These are phyloP conservation scores for Pisolithus tinctorius DNA, from an alignment of 768 basidiomycete species.

Conservation along the genomic window DNA sequence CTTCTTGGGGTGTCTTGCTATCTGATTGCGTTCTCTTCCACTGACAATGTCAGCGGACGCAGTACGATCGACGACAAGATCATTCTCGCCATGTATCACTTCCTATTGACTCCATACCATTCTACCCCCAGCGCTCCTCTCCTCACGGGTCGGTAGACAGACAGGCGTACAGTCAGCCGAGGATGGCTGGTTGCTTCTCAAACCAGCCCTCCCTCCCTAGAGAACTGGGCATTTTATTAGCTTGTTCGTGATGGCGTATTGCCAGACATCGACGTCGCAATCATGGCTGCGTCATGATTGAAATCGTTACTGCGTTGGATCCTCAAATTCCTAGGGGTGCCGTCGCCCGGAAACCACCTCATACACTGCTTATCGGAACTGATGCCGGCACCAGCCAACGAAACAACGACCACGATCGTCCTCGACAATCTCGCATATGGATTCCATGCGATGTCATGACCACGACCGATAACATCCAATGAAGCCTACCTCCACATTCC, in stretches of 20 bases:
- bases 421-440: slow-evolving; percentile 74
- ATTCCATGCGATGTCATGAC: slow-evolving; percentile 37
- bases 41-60: no score
- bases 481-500: slow-evolving; percentile 49
- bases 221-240: slow-evolving; percentile 70
- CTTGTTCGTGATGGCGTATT: slow-evolving; percentile 31
- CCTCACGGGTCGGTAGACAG: slow-evolving; percentile 78
- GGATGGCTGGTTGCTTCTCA: slow-evolving; percentile 76
- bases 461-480: not conserved
- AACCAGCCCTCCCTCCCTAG: slow-evolving; percentile 56
- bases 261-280: slow-evolving; percentile 20
- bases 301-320: slow-evolving; percentile 46
- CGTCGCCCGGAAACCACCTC: slow-evolving; percentile 59
- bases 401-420: slow-evolving; percentile 65
- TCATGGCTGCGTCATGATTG: slow-evolving; percentile 12
- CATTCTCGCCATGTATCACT: no score
- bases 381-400: slow-evolving; percentile 34
- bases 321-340: slow-evolving; percentile 74
- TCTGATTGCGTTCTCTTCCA: no score
- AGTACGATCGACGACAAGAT: no score
- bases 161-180: slow-evolving; percentile 62
- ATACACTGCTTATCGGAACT: slow-evolving; percentile 10
- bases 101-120: slow-evolving; percentile 13
- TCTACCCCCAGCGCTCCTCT: slow-evolving; percentile 29
- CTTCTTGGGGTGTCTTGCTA: no score